Evolutionary conservation across 2,329 filamentous ascomycete species (phyloP).

Genomic region (Coniochaeta hoffmannii): DNA sequence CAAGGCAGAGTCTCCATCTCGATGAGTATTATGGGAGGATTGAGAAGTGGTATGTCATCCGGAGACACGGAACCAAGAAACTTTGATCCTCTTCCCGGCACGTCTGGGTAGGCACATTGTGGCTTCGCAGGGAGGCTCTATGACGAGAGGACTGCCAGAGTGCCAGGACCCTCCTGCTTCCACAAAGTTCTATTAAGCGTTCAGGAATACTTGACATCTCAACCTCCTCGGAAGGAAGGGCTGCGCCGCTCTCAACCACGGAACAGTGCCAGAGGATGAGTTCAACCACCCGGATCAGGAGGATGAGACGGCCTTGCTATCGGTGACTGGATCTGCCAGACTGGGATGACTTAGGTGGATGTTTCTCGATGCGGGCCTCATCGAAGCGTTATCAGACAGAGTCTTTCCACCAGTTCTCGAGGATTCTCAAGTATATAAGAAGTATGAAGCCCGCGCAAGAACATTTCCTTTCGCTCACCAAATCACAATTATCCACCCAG

Average conservation of each 20-base stretch:
- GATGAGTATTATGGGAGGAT: background rate
- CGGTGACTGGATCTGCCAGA: background rate
- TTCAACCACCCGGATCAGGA: background rate
- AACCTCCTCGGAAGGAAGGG: background rate
- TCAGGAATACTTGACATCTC: too few species aligned
- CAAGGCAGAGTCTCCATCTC: background rate
- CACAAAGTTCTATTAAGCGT: background rate
- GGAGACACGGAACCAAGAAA: background rate
- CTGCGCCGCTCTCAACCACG: background rate
- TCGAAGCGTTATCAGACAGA: background rate
- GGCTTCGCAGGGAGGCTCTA: background rate
- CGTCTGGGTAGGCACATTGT: background rate
- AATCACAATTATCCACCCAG: background rate
- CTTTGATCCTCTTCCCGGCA: background rate
- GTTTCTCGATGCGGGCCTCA: background rate
- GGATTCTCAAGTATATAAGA: background rate
- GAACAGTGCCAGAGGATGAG: background rate
- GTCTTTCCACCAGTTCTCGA: background rate
- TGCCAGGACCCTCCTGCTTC: background rate
- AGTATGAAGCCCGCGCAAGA: background rate
- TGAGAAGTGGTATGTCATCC: background rate
- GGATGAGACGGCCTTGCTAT: background rate
- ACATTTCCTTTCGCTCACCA: background rate
- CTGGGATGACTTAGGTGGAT: background rate
- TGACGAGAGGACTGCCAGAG: background rate